Evolutionary conservation across 768 basidiomycete species (phyloP), one percentile per base, ranked within the genome.

Genomic region (Pisolithus orientalis): DNA sequence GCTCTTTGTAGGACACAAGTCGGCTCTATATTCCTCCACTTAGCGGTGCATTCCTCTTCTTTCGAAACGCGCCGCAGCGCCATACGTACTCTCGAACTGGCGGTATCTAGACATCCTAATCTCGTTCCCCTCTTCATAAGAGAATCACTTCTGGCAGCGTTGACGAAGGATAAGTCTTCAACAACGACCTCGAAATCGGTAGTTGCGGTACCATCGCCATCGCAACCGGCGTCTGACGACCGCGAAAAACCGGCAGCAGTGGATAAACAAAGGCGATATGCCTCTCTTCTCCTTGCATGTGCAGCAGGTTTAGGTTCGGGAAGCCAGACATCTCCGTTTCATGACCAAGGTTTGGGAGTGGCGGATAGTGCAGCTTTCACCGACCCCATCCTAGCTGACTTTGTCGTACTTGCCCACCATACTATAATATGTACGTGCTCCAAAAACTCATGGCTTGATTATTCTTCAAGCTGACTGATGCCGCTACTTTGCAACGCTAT

Each of bases 341-440:
- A 34, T 3, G 32, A 34, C 32, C 32, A 34, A 34, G 32, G 32
- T 11, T 10, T 34, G 2, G 32, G 5, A 13, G 32, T 10, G 32
- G 11, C 13, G 73, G 13, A 59, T 76, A 3, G 77, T 6, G 49
- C 58, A 1, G 57, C 60, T 1, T 51, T 72, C 8, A 68, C 74
- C 48, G 82, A 84, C 56, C 62, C 66, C 3, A 53, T 80, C 25
- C 58, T 88, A 16, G 70, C 78, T 1, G 72, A 86, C 25, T 69
- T 80, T 47, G 56, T 92, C 13, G 74, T 91, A 16, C 61, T 94
- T 34, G 81, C 82, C 1, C 90, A 95, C 64, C 92, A 94, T 69
- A 75, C 79, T 6, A 69, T 70, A 40, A 72, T 82, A 45, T 74
- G 87, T 88, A 48, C 56, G 84, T 50, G 16, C 39, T 27, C 44